These are phyloP conservation scores for Barnettozyma siamensis DNA, from an alignment of 805 yeast species.

Conservation along the genomic window DNA sequence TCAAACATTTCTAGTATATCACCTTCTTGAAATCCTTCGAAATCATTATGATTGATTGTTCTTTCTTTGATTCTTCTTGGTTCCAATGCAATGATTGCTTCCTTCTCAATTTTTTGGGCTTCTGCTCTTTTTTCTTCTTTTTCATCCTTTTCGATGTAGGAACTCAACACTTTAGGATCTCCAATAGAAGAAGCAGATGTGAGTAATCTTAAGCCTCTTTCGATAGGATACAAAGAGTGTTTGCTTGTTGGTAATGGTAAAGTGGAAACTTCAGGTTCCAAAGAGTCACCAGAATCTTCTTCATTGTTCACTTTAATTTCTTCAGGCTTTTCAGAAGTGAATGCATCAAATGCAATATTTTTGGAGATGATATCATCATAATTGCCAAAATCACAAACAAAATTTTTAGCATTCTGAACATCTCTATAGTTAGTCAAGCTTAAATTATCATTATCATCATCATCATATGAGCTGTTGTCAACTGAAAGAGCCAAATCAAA, in stretches of 20 bases:
- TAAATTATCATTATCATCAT: not conserved
- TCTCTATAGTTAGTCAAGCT: not conserved
- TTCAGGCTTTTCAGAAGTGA: too few species aligned
- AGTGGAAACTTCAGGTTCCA: too few species aligned
- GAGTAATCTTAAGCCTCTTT: constrained; percentile 9
- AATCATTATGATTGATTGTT: constrained; percentile 14
- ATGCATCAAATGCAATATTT: not conserved
- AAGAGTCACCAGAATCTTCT: too few species aligned
- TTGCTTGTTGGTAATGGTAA: not conserved
- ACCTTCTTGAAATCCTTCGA: constrained; percentile 10
- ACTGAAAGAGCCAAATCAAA: constrained; percentile 4
- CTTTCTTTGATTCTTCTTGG: constrained; percentile 10
- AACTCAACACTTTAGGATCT: not conserved
- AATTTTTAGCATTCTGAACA: not conserved
- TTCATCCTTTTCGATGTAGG: not conserved
- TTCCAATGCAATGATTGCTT: not conserved
- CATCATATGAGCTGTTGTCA: not conserved
- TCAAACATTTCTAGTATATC: not conserved
- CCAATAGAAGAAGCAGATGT: constrained; percentile 17
- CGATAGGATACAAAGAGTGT: not conserved
- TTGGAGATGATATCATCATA: constrained; percentile 1
- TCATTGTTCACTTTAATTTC: too few species aligned
- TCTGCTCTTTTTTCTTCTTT: not conserved
- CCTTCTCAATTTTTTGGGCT: not conserved
- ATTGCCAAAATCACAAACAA: constrained; percentile 1